These are phyloP conservation scores for Phytopythium montanum DNA, from an alignment of 352 stramenopile genomes.

Conservation along the genomic window DNA sequence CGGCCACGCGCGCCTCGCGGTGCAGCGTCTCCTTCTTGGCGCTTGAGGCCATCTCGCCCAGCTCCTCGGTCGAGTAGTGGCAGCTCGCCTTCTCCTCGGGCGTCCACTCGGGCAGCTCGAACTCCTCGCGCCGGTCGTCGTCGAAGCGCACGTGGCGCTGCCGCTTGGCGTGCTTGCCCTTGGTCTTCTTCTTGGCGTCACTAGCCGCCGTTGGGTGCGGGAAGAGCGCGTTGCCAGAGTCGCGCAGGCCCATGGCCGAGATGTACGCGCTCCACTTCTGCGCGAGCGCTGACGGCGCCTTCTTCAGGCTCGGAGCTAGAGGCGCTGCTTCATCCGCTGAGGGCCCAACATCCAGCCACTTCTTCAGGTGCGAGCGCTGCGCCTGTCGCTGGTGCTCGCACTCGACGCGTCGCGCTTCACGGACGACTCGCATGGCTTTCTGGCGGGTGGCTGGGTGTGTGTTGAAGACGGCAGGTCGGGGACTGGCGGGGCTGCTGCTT, in stretches of 20 bases:
- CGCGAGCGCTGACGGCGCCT: conserved; percentile 33
- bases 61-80: conserved; percentile 54
- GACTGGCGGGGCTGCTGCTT: too few relatives aligned
- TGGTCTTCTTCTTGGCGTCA: conserved; percentile 6
- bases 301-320: conserved; percentile 56
- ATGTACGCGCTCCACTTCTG: conserved; percentile 58
- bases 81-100: conserved; percentile 46
- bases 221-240: conserved; percentile 11
- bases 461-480: too few relatives aligned
- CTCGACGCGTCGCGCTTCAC: conserved; percentile 23
- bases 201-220: background rate
- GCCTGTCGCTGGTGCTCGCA: conserved; percentile 30
- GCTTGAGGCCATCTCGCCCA: conserved; percentile 45
- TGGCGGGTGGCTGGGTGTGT: background rate
- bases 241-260: conserved; percentile 39
- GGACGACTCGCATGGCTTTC: conserved; percentile 27
- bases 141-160: conserved; percentile 53
- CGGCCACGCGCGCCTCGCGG: conserved; percentile 41
- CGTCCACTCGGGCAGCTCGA: conserved; percentile 32
- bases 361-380: conserved; percentile 25
- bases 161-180: conserved; percentile 8
- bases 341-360: conserved; percentile 24
- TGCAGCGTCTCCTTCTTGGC: conserved; percentile 52
- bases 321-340: conserved; percentile 7
- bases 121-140: conserved; percentile 30